Percentiles rank a stretch among this genome's conserved stretches.
These are phyloP conservation scores for Camelina laxa DNA, from an alignment of 345 rosid genomes.

Conservation along the genomic window DNA sequence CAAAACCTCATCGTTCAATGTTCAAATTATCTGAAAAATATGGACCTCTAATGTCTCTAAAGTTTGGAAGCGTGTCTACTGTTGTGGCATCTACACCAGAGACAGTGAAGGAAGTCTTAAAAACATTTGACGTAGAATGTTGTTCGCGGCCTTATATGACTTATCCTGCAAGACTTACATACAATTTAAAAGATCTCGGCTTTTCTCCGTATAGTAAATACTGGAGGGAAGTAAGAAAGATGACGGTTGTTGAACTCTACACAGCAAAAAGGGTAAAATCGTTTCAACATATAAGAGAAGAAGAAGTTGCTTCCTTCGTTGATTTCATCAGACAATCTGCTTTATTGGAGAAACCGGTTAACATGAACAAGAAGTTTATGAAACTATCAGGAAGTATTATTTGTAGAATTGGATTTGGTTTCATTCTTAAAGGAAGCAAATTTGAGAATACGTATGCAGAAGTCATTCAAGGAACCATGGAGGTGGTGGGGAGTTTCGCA, in stretches of 20 bases:
- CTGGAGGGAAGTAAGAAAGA: slow-evolving; percentile 49
- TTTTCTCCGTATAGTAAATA: slow-evolving; percentile 44
- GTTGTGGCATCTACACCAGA: slow-evolving; percentile 53
- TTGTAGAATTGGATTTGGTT: slow-evolving; percentile 49
- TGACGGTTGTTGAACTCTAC: slow-evolving; percentile 46
- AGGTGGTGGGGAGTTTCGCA: slow-evolving; percentile 39
- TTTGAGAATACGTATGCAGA: slow-evolving; percentile 40
- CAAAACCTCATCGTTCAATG: slow-evolving; percentile 45
- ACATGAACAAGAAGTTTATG: slow-evolving; percentile 38
- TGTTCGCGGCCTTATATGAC: slow-evolving; percentile 49
- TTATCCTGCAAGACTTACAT: slow-evolving; percentile 37
- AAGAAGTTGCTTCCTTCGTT: slow-evolving; percentile 41
- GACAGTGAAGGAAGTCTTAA: slow-evolving; percentile 47
- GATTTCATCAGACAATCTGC: slow-evolving; percentile 35
- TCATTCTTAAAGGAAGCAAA: slow-evolving; percentile 38
- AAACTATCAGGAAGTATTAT: slow-evolving; percentile 39
- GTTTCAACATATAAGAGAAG: slow-evolving; percentile 45
- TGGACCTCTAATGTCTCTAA: slow-evolving; percentile 54
- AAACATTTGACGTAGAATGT: slow-evolving; percentile 45
- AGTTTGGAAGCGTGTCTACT: slow-evolving; percentile 48
- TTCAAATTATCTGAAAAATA: slow-evolving; percentile 46
- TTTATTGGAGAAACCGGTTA: slow-evolving; percentile 31
- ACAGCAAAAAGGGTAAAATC: slow-evolving; percentile 50
- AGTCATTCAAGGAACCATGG: slow-evolving; percentile 40
- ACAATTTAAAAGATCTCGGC: slow-evolving; percentile 40